Conservation (phyloP, 257 asterid species). For the Lycium ferocissimum region DNA sequence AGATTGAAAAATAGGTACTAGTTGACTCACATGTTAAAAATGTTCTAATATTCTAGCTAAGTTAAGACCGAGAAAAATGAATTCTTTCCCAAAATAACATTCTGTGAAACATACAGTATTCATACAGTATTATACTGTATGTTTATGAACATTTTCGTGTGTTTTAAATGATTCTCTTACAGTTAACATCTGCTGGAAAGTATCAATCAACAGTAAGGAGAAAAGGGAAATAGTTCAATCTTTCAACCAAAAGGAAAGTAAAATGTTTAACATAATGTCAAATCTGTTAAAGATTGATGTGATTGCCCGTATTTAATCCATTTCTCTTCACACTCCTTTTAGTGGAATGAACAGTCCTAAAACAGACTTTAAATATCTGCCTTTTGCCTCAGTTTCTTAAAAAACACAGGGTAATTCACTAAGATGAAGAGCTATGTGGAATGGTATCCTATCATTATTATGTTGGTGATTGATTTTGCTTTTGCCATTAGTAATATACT, state of each 20-base stretch:
- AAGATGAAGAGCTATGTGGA: slow-evolving; percentile 47
- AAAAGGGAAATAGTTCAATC: slow-evolving; percentile 20
- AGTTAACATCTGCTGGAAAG: background rate
- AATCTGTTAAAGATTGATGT: background rate
- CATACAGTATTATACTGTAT: background rate
- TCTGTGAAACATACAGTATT: background rate
- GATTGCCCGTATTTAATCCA: background rate
- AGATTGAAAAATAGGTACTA: background rate
- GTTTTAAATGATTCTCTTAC: background rate
- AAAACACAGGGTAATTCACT: background rate
- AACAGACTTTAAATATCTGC: slow-evolving; percentile 19
- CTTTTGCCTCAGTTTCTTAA: background rate
- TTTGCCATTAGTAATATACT: slow-evolving; percentile 72
- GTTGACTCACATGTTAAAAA: slow-evolving; percentile 14
- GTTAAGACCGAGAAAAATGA: background rate
- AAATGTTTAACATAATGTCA: background rate
- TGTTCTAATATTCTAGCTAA: background rate
- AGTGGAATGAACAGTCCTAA: background rate
- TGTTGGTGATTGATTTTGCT: slow-evolving; percentile 59
- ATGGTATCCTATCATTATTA: slow-evolving; percentile 63
- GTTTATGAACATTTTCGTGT: background rate
- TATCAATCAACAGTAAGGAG: background rate
- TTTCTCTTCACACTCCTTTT: background rate
- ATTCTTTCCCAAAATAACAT: background rate
- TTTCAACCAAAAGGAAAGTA: slow-evolving; percentile 12